These are phyloP conservation scores for Akanthomyces muscarius DNA, from an alignment of 2,329 filamentous ascomycete genomes.

Conservation along the genomic window DNA sequence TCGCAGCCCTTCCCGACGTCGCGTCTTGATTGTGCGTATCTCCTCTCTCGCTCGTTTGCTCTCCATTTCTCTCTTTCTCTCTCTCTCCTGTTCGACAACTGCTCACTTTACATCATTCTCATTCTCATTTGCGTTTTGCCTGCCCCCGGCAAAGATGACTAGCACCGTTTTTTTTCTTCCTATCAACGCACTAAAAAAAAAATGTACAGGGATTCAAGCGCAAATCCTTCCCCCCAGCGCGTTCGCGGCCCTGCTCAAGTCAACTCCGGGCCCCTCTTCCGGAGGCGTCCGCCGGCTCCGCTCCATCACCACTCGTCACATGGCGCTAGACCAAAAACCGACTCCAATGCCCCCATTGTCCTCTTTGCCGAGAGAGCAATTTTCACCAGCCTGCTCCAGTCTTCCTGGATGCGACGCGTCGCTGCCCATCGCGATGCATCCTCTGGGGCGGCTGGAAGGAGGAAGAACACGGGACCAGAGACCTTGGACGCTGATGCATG, in stretches of 20 bases:
- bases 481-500: not conserved
- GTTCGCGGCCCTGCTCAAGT: not conserved
- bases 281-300: slow-evolving; percentile 9
- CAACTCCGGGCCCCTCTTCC: slow-evolving; percentile 12
- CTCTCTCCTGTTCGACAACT: too few relatives aligned
- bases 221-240: slow-evolving; percentile 3
- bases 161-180: too few relatives aligned
- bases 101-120: not conserved
- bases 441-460: not conserved
- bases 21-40: too few relatives aligned
- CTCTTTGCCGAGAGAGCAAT: not conserved
- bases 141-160: too few relatives aligned
- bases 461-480: not conserved
- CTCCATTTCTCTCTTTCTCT: too few relatives aligned
- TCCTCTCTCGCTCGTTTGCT: too few relatives aligned
- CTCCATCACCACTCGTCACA: slow-evolving; percentile 2
- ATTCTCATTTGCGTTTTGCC: too few relatives aligned
- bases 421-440: not conserved
- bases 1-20: too few relatives aligned
- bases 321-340: slow-evolving; percentile 3
- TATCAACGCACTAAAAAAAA: too few relatives aligned
- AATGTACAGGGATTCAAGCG: not conserved
- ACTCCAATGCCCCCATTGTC: not conserved
- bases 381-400: not conserved
- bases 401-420: not conserved